Percentiles rank a stretch among this genome's conserved stretches.
Evolutionary conservation across 2,329 filamentous ascomycete species (phyloP).

Genomic region (Stagonosporopsis vannaccii): DNA sequence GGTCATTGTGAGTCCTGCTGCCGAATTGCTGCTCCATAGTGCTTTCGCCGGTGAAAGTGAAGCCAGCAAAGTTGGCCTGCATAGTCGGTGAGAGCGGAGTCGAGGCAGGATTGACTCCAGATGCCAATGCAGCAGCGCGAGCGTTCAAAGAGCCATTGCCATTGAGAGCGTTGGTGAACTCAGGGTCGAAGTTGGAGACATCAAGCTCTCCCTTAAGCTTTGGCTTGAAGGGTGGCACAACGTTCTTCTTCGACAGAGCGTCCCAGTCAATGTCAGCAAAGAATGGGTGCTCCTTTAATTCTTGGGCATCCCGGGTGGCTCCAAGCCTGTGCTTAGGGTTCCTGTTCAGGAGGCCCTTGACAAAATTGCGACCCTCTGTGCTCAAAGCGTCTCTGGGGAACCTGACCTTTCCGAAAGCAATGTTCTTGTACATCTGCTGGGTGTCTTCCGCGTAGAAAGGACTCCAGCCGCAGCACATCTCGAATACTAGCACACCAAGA

Average conservation of each 20-base stretch:
- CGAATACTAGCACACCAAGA: conserved; percentile 93
- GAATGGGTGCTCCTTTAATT: conserved; percentile 93
- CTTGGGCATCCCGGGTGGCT: conserved; percentile 87
- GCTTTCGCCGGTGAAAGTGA: conserved; percentile 98
- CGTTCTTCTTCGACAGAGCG: conserved; percentile 84
- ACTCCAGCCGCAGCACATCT: conserved; percentile 99
- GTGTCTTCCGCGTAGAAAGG: conserved; percentile 99
- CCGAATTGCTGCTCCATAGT: conserved; percentile 84
- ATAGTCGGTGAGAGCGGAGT: conserved; percentile 94
- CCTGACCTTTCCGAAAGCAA: conserved; percentile 96
- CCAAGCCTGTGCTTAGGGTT: conserved; percentile 96
- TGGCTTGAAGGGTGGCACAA: conserved; percentile 96
- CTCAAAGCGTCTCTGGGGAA: conserved; percentile 95
- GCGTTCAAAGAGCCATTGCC: conserved; percentile 88
- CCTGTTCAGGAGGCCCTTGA: conserved; percentile 95
- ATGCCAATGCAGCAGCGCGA: conserved; percentile 83
- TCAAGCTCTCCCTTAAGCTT: conserved; percentile 96
- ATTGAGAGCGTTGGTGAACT: conserved; percentile 94
- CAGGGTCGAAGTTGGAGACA: conserved; percentile 97
- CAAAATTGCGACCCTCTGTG: conserved; percentile 94
- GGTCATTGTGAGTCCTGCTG: conserved; percentile 47
- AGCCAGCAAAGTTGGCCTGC: conserved; percentile 97
- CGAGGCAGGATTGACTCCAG: conserved; percentile 80
- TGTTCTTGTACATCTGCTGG: conserved; percentile 99
- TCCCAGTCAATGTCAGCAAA: conserved; percentile 95